Base-by-base conservation (phyloP, 1,284 basidiomycete species). In the Peniophora sp. region DNA sequence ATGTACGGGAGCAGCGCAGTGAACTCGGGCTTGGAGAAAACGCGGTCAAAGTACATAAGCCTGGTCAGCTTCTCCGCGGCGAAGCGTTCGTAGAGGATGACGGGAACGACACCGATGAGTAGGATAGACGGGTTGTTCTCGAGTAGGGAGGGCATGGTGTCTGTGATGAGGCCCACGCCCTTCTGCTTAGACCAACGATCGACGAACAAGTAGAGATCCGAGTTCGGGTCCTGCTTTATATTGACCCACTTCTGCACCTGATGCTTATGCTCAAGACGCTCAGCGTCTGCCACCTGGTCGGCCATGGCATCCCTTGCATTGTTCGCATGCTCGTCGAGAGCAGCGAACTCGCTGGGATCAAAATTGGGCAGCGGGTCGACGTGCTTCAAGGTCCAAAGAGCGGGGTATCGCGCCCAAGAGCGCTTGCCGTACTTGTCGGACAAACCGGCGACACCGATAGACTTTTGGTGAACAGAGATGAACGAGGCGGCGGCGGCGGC, bases 101-200 rank as follows among this genome's bases (percentile, higher is more conserved):
- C 92, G 41, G 92, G 92, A 23, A 92, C 92, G 55, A 96, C 90
- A 61, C 82, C 77, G 62, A 96, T 86, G 44, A 96, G 69, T 63
- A 95, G 92, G 54, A 95, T 88, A 45, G 82, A 81, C 20, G 90
- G 77, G 23, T 84, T 83, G 68, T 95, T 96, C 55, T 92, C 89
- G 55, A 95, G 68, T 81, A 96, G 63, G 2, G 80, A 79, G 24
- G 92, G 92, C 87, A 95, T 90, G 58, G 93, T 84, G 69, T 96
- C 92, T 11, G 92, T 92, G 60, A 96, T 96, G 48, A 96, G 72
- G 71, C 95, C 92, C 25, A 96, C 92, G 66, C 92, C 92, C 71
- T 96, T 96, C 67, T 96, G 92, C 69, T 95, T 95, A 2, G 92
- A 96, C 92, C 92, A 95, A 59, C 92, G 87, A 65, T 92, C 92